Conservation (phyloP, 208 protist species). For the Trypanosoma boissoni region DNA sequence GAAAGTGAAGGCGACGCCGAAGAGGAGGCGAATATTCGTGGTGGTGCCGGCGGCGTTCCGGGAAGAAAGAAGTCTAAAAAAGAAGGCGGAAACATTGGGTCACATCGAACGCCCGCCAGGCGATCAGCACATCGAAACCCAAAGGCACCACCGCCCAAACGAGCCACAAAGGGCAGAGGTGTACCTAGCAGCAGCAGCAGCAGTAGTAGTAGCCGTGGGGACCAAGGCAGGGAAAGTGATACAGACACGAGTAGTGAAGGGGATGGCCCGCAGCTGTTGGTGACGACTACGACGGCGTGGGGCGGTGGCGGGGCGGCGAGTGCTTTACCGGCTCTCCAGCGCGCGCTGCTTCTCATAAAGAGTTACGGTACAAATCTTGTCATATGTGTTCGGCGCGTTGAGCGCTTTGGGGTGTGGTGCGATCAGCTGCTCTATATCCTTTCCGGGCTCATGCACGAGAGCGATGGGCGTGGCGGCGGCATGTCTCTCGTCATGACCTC, state of each 20-base stretch:
- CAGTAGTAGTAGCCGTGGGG: too few relatives aligned
- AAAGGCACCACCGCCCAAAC: too few relatives aligned
- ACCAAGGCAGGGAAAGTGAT: too few relatives aligned
- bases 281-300: conserved; percentile 59
- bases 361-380: conserved; percentile 61
- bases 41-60: not conserved
- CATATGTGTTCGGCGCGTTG: conserved; percentile 67
- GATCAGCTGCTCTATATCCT: conserved; percentile 84
- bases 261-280: conserved; percentile 28
- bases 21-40: not conserved
- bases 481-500: conserved; percentile 70
- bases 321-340: conserved; percentile 72
- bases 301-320: conserved; percentile 56
- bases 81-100: conserved; percentile 1
- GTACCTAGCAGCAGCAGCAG: too few relatives aligned
- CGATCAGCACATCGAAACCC: too few relatives aligned
- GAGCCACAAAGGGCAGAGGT: too few relatives aligned
- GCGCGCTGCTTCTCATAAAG: conserved; percentile 65
- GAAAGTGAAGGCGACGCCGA: conserved; percentile 1
- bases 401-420: conserved; percentile 77
- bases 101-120: too few relatives aligned
- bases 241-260: conserved; percentile 10
- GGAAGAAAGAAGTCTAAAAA: not conserved
- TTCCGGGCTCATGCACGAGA: conserved; percentile 83
- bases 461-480: conserved; percentile 49